Conservation (phyloP, 306 rosid genomes). For the Cicer arietinum region DNA sequence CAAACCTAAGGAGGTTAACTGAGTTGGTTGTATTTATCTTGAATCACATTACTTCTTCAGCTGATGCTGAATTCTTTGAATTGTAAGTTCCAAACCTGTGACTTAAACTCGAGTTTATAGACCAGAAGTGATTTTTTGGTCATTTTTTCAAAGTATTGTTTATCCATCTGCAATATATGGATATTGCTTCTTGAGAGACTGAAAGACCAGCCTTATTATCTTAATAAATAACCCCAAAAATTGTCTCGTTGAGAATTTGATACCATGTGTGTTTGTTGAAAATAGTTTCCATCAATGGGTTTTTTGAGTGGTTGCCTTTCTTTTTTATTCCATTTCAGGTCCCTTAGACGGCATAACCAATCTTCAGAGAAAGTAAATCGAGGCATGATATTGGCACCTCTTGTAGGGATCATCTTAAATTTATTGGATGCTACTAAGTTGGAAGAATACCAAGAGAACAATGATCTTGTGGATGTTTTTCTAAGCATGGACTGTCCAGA, state of each 20-base stretch:
- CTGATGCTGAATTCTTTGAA: constrained; percentile 87
- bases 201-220: constrained; percentile 8
- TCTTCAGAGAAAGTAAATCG: constrained; percentile 82
- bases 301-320: constrained; percentile 19
- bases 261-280: constrained; percentile 20
- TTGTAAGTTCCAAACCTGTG: constrained; percentile 66
- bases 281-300: constrained; percentile 12
- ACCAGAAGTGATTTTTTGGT: not conserved
- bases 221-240: constrained; percentile 13
- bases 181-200: constrained; percentile 31
- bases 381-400: constrained; percentile 96
- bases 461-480: constrained; percentile 78
- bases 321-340: constrained; percentile 53
- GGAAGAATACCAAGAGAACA: constrained; percentile 61
- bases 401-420: constrained; percentile 85
- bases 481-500: constrained; percentile 92
- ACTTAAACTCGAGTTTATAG: constrained; percentile 15
- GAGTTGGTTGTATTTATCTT: constrained; percentile 91
- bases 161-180: not conserved
- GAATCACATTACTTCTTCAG: constrained; percentile 81
- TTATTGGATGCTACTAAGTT: constrained; percentile 74
- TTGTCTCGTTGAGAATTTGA: constrained; percentile 26
- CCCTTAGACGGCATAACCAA: constrained; percentile 79
- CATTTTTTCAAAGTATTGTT: not conserved
- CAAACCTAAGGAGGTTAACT: constrained; percentile 87